Evolutionary conservation across 202 grass and related monocot genomes (phyloP), one percentile per base, ranked within the genome.

Genomic region (Schoenoplectus tabernaemontani): DNA sequence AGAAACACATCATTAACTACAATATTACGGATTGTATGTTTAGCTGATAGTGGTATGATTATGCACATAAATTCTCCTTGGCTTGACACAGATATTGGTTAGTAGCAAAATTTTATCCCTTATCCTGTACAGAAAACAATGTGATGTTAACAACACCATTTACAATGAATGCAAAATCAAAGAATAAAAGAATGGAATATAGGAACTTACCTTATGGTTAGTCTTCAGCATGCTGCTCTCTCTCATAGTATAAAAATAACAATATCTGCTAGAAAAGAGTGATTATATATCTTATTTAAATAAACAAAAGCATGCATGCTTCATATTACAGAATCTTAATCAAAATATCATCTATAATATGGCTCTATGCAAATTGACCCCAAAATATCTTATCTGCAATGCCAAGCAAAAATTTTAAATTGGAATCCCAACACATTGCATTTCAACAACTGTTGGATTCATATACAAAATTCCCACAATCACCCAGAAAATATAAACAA

Each of bases 101-200:
- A 80, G 78, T 53, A 62, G 58, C 59, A 80, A 80, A 80, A 80
- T 80, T 80, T 53, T 42, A 80, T 80, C 59, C 39, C 39, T 65
- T 80, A 66, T 80, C 58, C 78, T 80, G 76, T 32, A 62, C 47
- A 79, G 37, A 26, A 79, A 79, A 79, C 62, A 23, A 43, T 24
- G 33, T 60, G 10, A 60, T 59, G 56, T 63, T 30, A 76, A 76
- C 48, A 76, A 76, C 16, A 20, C 16, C 28, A 11, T 63, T n/a
- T 63, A 54, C 34, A 19, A 63, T 4, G 20, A 63, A 79, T 79
- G 57, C 76, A 63, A 16, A 16, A 79, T 26, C 33, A 20, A 5
- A 62, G 12, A 62, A 7, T 28, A 28, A 28, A 28, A 44, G 62
- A 46, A 75, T 17, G 4, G 11, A 42, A 63, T 17, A 57, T 44